phyloP scores from a whole-genome alignment of 2,329 filamentous ascomycete genomes.

The Ilyonectria sp. region DNA sequence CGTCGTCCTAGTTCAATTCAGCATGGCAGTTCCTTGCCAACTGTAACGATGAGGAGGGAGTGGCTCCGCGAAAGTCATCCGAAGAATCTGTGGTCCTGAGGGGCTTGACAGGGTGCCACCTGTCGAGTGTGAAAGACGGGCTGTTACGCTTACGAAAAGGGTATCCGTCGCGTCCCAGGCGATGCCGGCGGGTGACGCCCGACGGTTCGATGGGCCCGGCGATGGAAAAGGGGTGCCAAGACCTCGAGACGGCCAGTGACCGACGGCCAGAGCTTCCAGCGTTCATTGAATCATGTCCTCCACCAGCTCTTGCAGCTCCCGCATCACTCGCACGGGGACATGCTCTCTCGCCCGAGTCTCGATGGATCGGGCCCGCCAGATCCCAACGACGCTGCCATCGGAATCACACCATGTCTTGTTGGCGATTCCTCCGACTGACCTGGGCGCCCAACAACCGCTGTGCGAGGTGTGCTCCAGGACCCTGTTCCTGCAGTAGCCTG shows the following conservation, averaged over 20 bases:
- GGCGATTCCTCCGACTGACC: conserved; percentile 27
- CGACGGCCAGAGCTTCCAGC: conserved; percentile 13
- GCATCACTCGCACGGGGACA: conserved; percentile 11
- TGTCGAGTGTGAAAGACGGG: conserved; percentile 15
- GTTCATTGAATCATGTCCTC: conserved; percentile 13
- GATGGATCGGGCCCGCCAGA: conserved; percentile 23
- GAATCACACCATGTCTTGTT: conserved; percentile 39
- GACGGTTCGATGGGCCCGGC: conserved; percentile 17
- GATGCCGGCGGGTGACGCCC: conserved; percentile 16
- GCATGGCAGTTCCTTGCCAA: conserved; percentile 6
- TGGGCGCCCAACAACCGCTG: conserved; percentile 33
- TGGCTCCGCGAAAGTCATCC: neutral
- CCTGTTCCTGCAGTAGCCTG: conserved; percentile 50
- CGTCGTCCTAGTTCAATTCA: neutral
- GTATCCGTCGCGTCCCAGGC: conserved; percentile 12
- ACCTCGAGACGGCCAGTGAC: conserved; percentile 14
- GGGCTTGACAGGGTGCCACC: conserved; percentile 5
- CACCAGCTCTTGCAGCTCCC: conserved; percentile 2
- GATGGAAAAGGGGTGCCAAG: conserved; percentile 39
- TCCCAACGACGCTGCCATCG: conserved; percentile 31
- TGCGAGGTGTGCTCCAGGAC: conserved; percentile 34
- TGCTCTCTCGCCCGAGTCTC: conserved; percentile 18
- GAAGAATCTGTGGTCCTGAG: conserved; percentile 6
- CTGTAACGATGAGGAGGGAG: neutral
- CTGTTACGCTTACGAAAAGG: conserved; percentile 7